These are phyloP conservation scores for Taxawa tesnikishii DNA, from an alignment of 2,329 filamentous ascomycete genomes.

Conservation along the genomic window DNA sequence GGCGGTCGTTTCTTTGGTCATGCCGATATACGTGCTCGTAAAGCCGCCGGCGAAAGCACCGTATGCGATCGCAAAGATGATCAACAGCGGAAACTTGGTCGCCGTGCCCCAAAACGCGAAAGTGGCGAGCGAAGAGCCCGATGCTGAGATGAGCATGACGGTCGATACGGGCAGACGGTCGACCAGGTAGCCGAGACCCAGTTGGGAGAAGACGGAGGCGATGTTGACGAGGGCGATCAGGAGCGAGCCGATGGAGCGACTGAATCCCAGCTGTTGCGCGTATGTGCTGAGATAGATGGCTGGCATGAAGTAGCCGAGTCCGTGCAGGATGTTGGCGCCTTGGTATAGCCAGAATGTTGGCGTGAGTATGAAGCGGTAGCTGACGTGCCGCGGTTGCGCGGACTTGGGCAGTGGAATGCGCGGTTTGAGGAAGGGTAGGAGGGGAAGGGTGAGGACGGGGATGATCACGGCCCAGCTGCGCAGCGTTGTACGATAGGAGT, in stretches of 20 bases:
- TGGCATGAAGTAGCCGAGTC: constrained; percentile 31
- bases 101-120: constrained; percentile 34
- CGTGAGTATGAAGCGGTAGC: constrained; percentile 7
- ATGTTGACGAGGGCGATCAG: constrained; percentile 27
- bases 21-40: constrained; percentile 21
- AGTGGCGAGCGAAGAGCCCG: constrained; percentile 22
- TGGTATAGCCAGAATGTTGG: constrained; percentile 30
- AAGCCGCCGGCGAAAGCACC: constrained; percentile 29
- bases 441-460: constrained; percentile 6
- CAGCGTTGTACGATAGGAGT: constrained; percentile 23
- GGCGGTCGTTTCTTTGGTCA: constrained; percentile 11
- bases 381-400: constrained; percentile 10
- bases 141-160: constrained; percentile 23
- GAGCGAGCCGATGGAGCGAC: constrained; percentile 20
- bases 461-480: constrained; percentile 28
- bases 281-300: constrained; percentile 30
- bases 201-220: constrained; percentile 22
- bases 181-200: constrained; percentile 25
- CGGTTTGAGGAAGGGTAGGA: constrained; percentile 5
- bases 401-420: constrained; percentile 7
- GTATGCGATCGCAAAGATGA: constrained; percentile 30
- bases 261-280: constrained; percentile 24
- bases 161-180: constrained; percentile 28
- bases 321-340: constrained; percentile 26
- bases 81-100: constrained; percentile 27